phyloP scores from a whole-genome alignment of 2,329 filamentous ascomycete genomes.

The Pyrenophora teres region DNA sequence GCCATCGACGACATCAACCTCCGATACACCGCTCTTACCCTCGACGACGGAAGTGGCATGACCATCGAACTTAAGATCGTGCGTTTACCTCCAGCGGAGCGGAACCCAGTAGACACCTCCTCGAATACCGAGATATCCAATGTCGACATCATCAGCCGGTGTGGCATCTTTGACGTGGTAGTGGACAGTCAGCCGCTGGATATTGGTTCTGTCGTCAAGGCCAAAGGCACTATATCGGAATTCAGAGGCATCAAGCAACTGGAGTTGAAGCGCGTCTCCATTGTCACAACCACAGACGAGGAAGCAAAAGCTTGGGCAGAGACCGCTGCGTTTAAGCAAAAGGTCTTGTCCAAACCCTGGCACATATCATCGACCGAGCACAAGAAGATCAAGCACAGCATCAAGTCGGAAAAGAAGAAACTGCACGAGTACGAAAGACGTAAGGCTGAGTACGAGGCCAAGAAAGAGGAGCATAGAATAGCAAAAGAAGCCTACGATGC shows the following conservation, averaged over 20 bases:
- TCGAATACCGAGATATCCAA: constrained; percentile 48
- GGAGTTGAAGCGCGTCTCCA: constrained; percentile 57
- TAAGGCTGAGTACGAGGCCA: constrained; percentile 42
- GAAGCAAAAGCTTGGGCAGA: constrained; percentile 61
- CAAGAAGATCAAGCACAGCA: constrained; percentile 46
- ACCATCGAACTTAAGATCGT: constrained; percentile 62
- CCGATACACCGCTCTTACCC: constrained; percentile 54
- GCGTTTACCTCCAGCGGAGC: constrained; percentile 34
- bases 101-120: constrained; percentile 30
- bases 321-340: constrained; percentile 54
- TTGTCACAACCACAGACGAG: constrained; percentile 58
- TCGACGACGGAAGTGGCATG: constrained; percentile 66
- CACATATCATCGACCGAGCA: constrained; percentile 52
- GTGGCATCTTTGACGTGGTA: constrained; percentile 49
- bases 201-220: constrained; percentile 58
- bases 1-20: constrained; percentile 50
- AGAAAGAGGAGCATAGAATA: constrained; percentile 40
- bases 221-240: constrained; percentile 60
- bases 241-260: constrained; percentile 60
- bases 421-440: constrained; percentile 40
- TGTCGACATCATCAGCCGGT: constrained; percentile 41
- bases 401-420: constrained; percentile 49
- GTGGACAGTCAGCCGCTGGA: constrained; percentile 45
- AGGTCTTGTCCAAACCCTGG: constrained; percentile 61
- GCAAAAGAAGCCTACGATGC: constrained; percentile 37